Conservation (phyloP, 2,329 filamentous ascomycete species). For the Aspergillus fructus region DNA sequence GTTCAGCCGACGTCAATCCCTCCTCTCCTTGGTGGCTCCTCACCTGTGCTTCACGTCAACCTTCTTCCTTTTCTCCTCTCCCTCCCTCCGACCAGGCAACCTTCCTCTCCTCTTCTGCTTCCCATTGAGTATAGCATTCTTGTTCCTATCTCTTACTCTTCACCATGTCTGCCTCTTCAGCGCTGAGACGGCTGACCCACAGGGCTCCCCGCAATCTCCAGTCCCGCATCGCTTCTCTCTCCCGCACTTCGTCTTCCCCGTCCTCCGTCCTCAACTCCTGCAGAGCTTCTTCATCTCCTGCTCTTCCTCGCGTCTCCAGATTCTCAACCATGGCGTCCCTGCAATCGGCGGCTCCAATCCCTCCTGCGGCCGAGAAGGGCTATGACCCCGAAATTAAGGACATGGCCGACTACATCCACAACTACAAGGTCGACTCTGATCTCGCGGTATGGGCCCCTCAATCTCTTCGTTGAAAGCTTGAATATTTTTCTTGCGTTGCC, state of each 20-base stretch:
- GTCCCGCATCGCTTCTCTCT: conserved; percentile 46
- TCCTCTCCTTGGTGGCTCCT: no score
- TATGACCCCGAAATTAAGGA: conserved; percentile 94
- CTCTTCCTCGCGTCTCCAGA: conserved; percentile 27
- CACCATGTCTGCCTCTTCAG: conserved; percentile 43
- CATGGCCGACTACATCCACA: conserved; percentile 92
- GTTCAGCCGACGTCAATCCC: background rate
- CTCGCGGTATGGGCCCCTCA: conserved; percentile 72
- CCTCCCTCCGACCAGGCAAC: conserved; percentile 21
- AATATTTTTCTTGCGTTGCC: background rate
- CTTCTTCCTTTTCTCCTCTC: conserved; percentile 1
- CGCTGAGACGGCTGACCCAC: conserved; percentile 43
- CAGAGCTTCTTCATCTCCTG: conserved; percentile 14
- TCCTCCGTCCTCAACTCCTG: conserved; percentile 16
- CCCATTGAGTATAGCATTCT: conserved; percentile 19
- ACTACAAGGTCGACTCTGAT: conserved; percentile 85
- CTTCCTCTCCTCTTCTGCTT: conserved; percentile 15
- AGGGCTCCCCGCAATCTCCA: conserved; percentile 46
- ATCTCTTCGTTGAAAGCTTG: background rate
- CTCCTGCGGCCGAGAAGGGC: conserved; percentile 45
- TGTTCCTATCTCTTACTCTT: conserved; percentile 7
- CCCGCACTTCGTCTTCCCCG: conserved; percentile 30
- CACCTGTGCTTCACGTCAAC: background rate
- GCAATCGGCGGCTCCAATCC: conserved; percentile 38
- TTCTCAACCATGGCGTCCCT: conserved; percentile 47